Evolutionary conservation across 352 stramenopile species (phyloP).

Genomic region (Phytophthora pluvialis): DNA sequence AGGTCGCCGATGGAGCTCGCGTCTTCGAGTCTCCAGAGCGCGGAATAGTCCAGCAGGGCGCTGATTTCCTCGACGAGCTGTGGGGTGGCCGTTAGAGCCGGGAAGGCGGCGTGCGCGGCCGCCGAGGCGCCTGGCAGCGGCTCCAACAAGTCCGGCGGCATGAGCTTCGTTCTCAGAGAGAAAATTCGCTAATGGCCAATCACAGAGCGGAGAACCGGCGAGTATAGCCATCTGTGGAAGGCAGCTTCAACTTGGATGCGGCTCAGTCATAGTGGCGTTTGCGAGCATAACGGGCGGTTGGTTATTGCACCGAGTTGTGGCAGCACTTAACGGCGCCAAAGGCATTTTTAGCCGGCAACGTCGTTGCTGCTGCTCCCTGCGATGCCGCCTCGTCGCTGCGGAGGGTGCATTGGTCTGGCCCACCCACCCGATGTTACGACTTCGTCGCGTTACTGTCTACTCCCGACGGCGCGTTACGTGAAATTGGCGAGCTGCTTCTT

Average conservation of each 20-base stretch:
- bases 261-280: not conserved
- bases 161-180: slow-evolving; percentile 13
- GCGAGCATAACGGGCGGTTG: too few relatives aligned
- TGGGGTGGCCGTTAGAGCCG: slow-evolving; percentile 32
- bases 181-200: slow-evolving; percentile 12
- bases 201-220: not conserved
- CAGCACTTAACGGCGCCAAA: not conserved
- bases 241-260: slow-evolving; percentile 18
- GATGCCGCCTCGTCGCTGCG: not conserved
- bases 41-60: slow-evolving; percentile 34
- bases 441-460: not conserved
- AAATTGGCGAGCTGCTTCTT: not conserved
- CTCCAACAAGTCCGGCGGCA: slow-evolving; percentile 2
- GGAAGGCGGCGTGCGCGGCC: slow-evolving; percentile 31
- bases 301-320: not conserved
- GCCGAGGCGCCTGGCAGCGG: slow-evolving; percentile 29
- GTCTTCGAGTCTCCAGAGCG: slow-evolving; percentile 32
- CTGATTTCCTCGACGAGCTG: slow-evolving; percentile 34
- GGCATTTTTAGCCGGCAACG: not conserved
- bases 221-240: slow-evolving; percentile 6
- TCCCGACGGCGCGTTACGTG: not conserved
- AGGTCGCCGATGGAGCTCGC: slow-evolving; percentile 37
- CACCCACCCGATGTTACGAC: slow-evolving; percentile 1
- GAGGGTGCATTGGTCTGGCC: not conserved
- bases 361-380: too few relatives aligned